Conservation (phyloP, 2,329 filamentous ascomycete species). For the Claviceps africana region DNA sequence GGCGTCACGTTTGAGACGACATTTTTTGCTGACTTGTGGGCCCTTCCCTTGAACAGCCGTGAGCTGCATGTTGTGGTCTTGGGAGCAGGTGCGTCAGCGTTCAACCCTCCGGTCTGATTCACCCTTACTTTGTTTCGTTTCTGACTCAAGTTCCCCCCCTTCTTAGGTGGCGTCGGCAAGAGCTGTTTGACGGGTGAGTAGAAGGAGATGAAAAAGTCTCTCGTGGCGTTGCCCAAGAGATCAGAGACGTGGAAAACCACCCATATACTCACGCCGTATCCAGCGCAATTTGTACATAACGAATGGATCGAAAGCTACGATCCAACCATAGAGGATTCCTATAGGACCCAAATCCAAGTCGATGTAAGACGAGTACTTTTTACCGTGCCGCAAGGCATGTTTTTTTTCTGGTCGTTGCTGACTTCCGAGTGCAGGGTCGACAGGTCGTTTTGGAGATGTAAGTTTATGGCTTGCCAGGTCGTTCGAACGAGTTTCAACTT, state of each 20-base stretch:
- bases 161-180: slow-evolving; percentile 72
- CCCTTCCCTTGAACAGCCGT: slow-evolving; percentile 32
- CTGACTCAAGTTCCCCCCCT: slow-evolving; percentile 17
- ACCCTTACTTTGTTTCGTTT: slow-evolving; percentile 7
- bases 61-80: slow-evolving; percentile 76
- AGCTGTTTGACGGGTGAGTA: slow-evolving; percentile 74
- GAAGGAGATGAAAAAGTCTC: not conserved
- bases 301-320: slow-evolving; percentile 86
- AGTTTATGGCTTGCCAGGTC: slow-evolving; percentile 18
- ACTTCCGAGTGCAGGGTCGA: slow-evolving; percentile 44
- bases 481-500: slow-evolving; percentile 5
- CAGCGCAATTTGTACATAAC: slow-evolving; percentile 86
- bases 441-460: slow-evolving; percentile 85
- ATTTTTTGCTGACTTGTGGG: not conserved
- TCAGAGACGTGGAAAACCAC: not conserved
- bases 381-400: not conserved
- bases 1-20: not conserved
- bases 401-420: not conserved
- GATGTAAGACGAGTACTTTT: slow-evolving; percentile 49
- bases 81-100: slow-evolving; percentile 50
- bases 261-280: slow-evolving; percentile 8
- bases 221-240: not conserved
- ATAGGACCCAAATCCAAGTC: slow-evolving; percentile 61
- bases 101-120: not conserved
- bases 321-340: slow-evolving; percentile 66